phyloP scores from a whole-genome alignment of 2,329 filamentous ascomycete genomes.

The Biscogniauxia sp. region DNA sequence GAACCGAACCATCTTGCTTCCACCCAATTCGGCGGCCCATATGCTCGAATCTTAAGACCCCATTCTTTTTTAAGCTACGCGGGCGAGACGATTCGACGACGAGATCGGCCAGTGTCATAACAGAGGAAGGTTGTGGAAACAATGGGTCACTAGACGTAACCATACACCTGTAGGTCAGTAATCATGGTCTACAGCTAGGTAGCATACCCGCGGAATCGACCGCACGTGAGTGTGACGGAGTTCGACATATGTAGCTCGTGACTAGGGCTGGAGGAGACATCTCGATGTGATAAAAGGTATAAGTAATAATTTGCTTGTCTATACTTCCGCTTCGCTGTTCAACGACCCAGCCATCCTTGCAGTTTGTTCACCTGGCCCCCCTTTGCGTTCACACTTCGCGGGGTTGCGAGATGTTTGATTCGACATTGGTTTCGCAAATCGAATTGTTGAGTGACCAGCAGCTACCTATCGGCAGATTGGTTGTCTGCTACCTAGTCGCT shows the following conservation, averaged over 20 bases:
- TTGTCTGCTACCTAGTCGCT: constrained; percentile 8
- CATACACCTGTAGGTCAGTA: not conserved
- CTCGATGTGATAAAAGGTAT: constrained; percentile 8
- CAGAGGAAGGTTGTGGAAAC: not conserved
- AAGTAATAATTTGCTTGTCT: constrained; percentile 9
- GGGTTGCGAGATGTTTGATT: constrained; percentile 21
- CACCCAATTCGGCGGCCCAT: not conserved
- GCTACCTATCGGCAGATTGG: constrained; percentile 14
- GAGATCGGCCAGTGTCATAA: not conserved
- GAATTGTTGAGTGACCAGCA: constrained; percentile 13
- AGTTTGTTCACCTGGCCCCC: constrained; percentile 20
- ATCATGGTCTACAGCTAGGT: not conserved
- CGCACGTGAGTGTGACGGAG: constrained; percentile 7
- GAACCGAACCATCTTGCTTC: not conserved
- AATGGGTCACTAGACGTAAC: not conserved
- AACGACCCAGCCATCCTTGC: constrained; percentile 18
- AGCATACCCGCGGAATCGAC: not conserved
- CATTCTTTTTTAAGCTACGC: not conserved
- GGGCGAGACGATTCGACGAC: not conserved
- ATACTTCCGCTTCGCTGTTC: constrained; percentile 18
- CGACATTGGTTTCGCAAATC: constrained; percentile 20
- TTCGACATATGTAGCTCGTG: not conserved
- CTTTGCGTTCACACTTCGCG: constrained; percentile 16
- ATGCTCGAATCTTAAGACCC: too few species aligned
- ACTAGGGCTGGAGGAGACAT: not conserved